A percentile compares a stretch with the other conserved stretches of the same genome.
These are phyloP conservation scores for Immersiella caudata DNA, from an alignment of 495 filamentous ascomycete species.

Conservation along the genomic window DNA sequence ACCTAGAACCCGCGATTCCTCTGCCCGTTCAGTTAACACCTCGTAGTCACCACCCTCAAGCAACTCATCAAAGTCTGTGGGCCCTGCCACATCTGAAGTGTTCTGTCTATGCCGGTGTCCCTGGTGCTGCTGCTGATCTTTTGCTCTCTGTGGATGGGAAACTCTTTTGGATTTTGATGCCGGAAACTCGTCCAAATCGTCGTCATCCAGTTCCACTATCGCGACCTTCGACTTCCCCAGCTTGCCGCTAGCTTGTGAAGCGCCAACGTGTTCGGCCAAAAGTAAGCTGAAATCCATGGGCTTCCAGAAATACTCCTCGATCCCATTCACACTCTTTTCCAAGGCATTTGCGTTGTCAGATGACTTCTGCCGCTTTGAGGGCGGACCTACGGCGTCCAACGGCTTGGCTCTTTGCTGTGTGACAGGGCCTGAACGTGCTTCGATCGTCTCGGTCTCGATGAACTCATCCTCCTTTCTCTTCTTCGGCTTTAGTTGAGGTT, in stretches of 20 bases:
- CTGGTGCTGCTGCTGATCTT: too few relatives aligned
- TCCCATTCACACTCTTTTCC: background rate
- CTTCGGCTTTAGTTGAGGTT: slow-evolving; percentile 44
- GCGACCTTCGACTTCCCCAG: too few relatives aligned
- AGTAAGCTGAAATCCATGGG: background rate
- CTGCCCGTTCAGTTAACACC: background rate
- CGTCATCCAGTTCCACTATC: too few relatives aligned
- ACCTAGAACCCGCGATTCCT: background rate
- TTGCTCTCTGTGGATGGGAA: too few relatives aligned
- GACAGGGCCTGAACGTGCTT: background rate
- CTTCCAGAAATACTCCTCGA: background rate
- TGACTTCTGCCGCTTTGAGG: too few relatives aligned
- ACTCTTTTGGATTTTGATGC: too few relatives aligned
- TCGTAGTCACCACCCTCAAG: background rate
- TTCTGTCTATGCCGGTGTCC: too few relatives aligned
- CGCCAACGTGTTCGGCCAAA: background rate
- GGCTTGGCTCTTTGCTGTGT: too few relatives aligned
- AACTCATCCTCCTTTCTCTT: slow-evolving; percentile 20
- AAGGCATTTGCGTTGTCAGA: too few relatives aligned
- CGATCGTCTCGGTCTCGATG: background rate
- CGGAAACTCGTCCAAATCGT: too few relatives aligned
- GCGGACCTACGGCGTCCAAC: too few relatives aligned
- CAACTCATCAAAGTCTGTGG: background rate
- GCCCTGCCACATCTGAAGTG: too few relatives aligned
- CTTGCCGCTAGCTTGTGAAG: background rate